Conservation (phyloP, 192 early-diverging fungal genomes). For the Powellomyces hirtus region DNA sequence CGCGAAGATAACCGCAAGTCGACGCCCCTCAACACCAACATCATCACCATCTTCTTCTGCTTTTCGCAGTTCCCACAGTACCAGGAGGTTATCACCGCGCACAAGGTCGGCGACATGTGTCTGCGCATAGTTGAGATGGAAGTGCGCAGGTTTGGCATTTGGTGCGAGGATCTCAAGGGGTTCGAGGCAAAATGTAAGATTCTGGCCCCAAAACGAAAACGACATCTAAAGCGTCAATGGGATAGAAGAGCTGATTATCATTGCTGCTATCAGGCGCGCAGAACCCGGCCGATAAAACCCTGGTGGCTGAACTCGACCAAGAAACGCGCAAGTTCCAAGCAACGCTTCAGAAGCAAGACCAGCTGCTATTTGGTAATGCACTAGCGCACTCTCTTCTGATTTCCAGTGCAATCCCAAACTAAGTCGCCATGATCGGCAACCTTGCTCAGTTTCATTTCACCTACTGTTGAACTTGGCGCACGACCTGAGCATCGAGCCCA, state of each 20-base stretch:
- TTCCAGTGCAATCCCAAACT: too few species aligned
- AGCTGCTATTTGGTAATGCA: slow-evolving; percentile 52
- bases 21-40: slow-evolving; percentile 56
- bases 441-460: slow-evolving; percentile 56
- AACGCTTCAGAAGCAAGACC: slow-evolving; percentile 58
- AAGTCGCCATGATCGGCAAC: too few species aligned
- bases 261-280: slow-evolving; percentile 24
- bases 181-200: slow-evolving; percentile 40
- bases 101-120: slow-evolving; percentile 65
- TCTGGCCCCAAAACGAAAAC: not conserved
- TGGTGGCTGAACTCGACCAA: slow-evolving; percentile 37
- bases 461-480: slow-evolving; percentile 55
- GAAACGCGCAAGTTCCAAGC: slow-evolving; percentile 55
- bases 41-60: slow-evolving; percentile 57
- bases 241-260: not conserved
- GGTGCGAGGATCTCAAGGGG: slow-evolving; percentile 43
- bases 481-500: slow-evolving; percentile 54
- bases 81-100: slow-evolving; percentile 50
- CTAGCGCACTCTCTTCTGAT: too few species aligned
- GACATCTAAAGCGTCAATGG: not conserved
- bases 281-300: slow-evolving; percentile 31
- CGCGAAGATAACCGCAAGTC: slow-evolving; percentile 53
- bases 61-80: slow-evolving; percentile 56
- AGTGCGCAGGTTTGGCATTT: slow-evolving; percentile 43
- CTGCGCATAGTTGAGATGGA: slow-evolving; percentile 50